These are phyloP conservation scores for Chenopodium formosanum DNA, from an alignment of 148 eudicot species.

Conservation along the genomic window DNA sequence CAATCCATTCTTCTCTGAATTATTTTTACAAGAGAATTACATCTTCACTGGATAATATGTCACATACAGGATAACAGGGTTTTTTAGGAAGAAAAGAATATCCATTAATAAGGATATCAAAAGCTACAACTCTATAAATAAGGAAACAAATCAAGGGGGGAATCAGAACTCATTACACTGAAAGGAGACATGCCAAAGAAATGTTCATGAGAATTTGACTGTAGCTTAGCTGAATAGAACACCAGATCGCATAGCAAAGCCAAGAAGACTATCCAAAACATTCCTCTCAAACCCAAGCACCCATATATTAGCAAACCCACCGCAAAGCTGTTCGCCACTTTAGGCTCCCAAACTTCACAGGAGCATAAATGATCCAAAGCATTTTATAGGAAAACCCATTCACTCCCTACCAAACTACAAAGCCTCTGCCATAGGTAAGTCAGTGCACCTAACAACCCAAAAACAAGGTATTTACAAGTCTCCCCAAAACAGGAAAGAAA, in stretches of 20 bases:
- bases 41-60: not conserved
- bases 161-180: too few relatives aligned
- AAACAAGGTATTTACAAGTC: not conserved
- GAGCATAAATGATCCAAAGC: not conserved
- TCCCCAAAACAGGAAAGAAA: not conserved
- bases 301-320: not conserved
- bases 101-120: not conserved
- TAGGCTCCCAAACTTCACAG: not conserved
- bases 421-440: not conserved
- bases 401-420: not conserved
- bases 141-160: too few relatives aligned
- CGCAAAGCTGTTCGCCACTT: not conserved
- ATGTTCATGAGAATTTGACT: not conserved
- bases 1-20: not conserved
- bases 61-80: not conserved
- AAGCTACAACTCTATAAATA: not conserved
- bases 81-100: not conserved
- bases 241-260: not conserved
- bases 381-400: not conserved
- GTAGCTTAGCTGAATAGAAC: not conserved
- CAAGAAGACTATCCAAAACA: not conserved
- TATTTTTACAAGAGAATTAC: not conserved
- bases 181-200: not conserved
- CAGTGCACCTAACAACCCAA: not conserved
- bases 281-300: not conserved